Conservation (phyloP, 2,329 filamentous ascomycete species). For the Cladosporium sp. region DNA sequence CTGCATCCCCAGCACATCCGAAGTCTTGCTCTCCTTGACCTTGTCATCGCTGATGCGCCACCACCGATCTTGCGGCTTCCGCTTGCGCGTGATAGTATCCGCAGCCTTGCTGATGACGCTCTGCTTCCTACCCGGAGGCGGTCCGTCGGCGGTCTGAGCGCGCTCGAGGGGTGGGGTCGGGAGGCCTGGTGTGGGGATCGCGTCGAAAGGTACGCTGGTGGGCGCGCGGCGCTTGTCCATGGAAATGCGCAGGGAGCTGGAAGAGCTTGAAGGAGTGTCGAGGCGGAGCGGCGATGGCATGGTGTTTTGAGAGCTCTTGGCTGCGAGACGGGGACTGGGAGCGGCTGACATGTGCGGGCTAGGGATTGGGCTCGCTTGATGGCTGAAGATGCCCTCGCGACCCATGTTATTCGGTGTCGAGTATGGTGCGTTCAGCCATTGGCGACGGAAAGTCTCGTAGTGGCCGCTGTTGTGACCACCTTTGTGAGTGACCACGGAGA, state of each 20-base stretch:
- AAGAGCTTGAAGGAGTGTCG: conserved; percentile 9
- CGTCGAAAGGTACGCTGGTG: conserved; percentile 23
- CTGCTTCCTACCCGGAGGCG: neutral
- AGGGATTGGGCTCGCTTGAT: conserved; percentile 34
- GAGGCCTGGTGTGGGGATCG: conserved; percentile 25
- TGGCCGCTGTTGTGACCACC: conserved; percentile 95
- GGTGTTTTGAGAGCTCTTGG: neutral
- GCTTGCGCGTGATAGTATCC: conserved; percentile 26
- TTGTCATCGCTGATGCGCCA: conserved; percentile 99
- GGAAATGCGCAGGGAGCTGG: conserved; percentile 18
- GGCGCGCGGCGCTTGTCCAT: conserved; percentile 4
- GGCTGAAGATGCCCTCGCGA: conserved; percentile 68
- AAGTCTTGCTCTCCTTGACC: conserved; percentile 88
- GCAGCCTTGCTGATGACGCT: conserved; percentile 4
- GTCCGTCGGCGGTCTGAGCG: neutral
- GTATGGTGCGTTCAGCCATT: conserved; percentile 73
- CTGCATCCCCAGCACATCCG: conserved; percentile 88
- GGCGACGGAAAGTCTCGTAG: conserved; percentile 92
- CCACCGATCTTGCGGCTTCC: conserved; percentile 71
- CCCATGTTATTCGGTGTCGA: conserved; percentile 79
- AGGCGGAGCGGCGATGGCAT: conserved; percentile 6
- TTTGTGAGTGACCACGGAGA: conserved; percentile 88
- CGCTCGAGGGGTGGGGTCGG: conserved; percentile 20
- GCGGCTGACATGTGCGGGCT: conserved; percentile 45
- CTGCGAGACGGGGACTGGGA: conserved; percentile 33